Evolutionary conservation across 371 early-diverging fungal species (phyloP), one percentile per base, ranked within the genome.

Genomic region (Cokeromyces recurvatus): DNA sequence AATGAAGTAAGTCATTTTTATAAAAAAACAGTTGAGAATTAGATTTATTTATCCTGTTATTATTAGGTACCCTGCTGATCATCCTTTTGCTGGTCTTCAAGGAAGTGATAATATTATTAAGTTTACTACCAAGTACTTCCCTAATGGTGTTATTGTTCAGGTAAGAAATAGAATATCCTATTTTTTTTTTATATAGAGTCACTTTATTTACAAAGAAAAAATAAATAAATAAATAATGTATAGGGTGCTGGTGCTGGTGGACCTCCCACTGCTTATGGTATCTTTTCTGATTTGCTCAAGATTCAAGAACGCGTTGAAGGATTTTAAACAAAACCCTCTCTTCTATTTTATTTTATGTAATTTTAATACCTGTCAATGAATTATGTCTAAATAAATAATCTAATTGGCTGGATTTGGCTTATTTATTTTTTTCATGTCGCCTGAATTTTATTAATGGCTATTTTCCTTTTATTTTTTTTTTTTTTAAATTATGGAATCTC

Each of bases 61-160:
- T 16, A 39, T 41, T 46, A 84, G 82, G 62, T 94, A 87, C 65
- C 84, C 91, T 17, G 74, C 75, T 29, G 78, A 80, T 43, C 98
- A 97, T 64, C 94, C 97, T 35, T 95, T 97, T 48, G 94, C 94
- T 9, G 76, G 84, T n/a, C 76, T 97, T 47, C 88, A 87, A 70
- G 94, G 93, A 34, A 91, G 92, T 66, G 97, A 97, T 62, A 97
- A 97, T 66, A 90, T 95, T 55, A 87, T 97, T 59, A 87, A 89
- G 9, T 93, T 97, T 62, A 91, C 86, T n/a, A 96, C 97, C 0
- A 81, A 89, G 60, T 74, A 91, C 24, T 97, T 96, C 82, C 89
- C 94, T 15, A 91, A 77, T 59, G 91, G 92, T n/a, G 63, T 97
- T 41, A 92, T 93, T 64, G 83, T 97, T 47, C 94, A 93, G 69